phyloP scores from a whole-genome alignment of 1,139 yeast species.

The Kurtzmaniella quercitrusa region DNA sequence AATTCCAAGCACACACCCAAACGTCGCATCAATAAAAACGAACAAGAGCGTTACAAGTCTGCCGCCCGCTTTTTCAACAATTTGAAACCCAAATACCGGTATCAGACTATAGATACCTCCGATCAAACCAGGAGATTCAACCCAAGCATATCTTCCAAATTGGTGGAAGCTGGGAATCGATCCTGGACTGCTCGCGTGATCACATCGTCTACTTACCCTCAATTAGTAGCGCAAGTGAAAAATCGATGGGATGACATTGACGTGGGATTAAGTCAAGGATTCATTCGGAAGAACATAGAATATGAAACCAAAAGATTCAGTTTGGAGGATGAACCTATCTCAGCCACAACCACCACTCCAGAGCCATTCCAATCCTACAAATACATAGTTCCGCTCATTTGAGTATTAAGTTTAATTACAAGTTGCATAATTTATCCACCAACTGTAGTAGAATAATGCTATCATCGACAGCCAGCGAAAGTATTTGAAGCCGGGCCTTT shows the following conservation, averaged over 20 bases:
- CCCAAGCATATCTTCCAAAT: background rate
- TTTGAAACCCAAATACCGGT: conserved; percentile 7
- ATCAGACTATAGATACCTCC: background rate
- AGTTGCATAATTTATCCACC: conserved; percentile 11
- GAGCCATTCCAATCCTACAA: background rate
- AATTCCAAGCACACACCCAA: background rate
- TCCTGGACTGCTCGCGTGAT: conserved; percentile 16
- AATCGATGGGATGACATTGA: conserved; percentile 17
- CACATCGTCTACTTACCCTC: conserved; percentile 15
- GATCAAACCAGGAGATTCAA: background rate
- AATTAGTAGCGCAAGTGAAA: conserved; percentile 17
- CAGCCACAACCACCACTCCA: background rate
- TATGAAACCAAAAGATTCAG: conserved; percentile 18
- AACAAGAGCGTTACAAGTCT: conserved; percentile 3
- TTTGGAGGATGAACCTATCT: conserved; percentile 9
- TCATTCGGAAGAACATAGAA: conserved; percentile 22
- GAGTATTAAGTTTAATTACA: conserved; percentile 7
- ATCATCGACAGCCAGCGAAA: conserved; percentile 5
- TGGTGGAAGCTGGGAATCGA: background rate
- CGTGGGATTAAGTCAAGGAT: conserved; percentile 17
- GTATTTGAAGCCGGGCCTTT: conserved; percentile 15
- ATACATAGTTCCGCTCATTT: conserved; percentile 10
- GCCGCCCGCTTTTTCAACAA: conserved; percentile 3
- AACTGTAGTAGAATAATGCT: conserved; percentile 8
- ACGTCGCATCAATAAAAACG: background rate